A percentile compares a stretch with the other conserved stretches of the same genome.
Evolutionary conservation across 1,139 yeast species (phyloP).

Genomic region (Taphrina betulina): DNA sequence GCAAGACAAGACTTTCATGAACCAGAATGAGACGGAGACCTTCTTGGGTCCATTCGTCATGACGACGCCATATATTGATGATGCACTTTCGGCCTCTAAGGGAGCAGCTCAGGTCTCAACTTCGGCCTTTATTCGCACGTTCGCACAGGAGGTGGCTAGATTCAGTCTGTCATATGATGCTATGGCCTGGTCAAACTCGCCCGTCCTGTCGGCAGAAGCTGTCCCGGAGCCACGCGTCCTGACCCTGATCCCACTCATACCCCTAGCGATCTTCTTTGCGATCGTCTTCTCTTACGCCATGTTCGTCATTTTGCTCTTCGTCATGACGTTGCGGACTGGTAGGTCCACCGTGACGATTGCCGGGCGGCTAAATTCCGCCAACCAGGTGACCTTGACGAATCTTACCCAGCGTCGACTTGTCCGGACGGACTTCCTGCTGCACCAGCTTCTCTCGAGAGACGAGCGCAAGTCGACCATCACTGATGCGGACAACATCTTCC

Average conservation of each 20-base stretch:
- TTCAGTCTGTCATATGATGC: constrained; percentile 4
- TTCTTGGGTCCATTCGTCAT: not conserved
- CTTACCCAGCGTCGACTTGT: constrained; percentile 10
- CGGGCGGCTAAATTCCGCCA: not conserved
- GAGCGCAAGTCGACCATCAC: constrained; percentile 7
- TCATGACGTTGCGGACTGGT: constrained; percentile 2
- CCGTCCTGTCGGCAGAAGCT: not conserved
- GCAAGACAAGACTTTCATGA: not conserved
- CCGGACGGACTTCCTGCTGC: constrained; percentile 9
- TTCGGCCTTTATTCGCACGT: not conserved
- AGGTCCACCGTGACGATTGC: not conserved
- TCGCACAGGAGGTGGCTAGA: not conserved
- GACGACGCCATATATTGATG: not conserved
- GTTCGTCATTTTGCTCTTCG: constrained; percentile 3
- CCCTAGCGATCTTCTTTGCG: constrained; percentile 4
- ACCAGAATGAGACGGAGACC: not conserved
- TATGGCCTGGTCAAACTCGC: not conserved
- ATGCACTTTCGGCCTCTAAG: not conserved
- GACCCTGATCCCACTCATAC: constrained; percentile 1
- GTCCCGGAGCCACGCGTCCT: not conserved
- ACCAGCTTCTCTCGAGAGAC: constrained; percentile 8
- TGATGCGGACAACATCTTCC: constrained; percentile 7
- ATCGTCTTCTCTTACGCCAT: constrained; percentile 2
- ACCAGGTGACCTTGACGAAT: constrained; percentile 2
- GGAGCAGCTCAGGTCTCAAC: constrained; percentile 8